These are phyloP conservation scores for Ulmus americana DNA, from an alignment of 331 rosid species.

Conservation along the genomic window DNA sequence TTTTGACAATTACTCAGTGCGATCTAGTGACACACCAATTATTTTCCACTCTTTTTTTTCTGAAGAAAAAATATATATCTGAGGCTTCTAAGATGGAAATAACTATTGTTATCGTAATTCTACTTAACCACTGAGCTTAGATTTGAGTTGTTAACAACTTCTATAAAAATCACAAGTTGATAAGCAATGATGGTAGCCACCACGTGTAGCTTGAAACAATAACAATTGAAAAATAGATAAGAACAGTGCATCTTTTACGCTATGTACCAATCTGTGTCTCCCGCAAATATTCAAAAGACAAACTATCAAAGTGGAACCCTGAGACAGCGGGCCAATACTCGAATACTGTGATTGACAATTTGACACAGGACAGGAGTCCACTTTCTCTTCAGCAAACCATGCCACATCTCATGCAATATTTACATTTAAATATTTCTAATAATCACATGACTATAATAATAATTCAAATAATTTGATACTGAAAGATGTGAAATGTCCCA, in stretches of 20 bases:
- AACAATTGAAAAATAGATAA: neutral
- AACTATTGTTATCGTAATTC: too few species aligned
- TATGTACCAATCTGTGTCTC: neutral
- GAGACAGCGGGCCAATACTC: slow-evolving; percentile 3
- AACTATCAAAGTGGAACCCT: neutral
- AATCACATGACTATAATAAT: too few species aligned
- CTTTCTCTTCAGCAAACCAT: neutral
- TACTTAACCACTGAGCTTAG: too few species aligned
- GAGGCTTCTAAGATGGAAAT: too few species aligned
- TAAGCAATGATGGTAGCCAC: too few species aligned
- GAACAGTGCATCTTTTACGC: neutral
- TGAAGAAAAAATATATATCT: neutral
- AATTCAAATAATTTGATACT: too few species aligned
- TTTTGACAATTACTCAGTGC: neutral
- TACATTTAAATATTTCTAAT: too few species aligned
- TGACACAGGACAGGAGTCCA: slow-evolving; percentile 12
- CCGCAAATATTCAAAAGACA: neutral
- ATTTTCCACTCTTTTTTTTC: neutral
- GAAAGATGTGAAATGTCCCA: too few species aligned
- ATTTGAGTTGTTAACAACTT: too few species aligned
- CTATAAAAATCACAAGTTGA: too few species aligned
- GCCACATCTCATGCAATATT: neutral
- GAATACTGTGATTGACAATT: slow-evolving; percentile 1
- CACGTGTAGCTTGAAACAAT: neutral
- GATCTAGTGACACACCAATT: neutral